Evolutionary conservation across 148 eudicot species (phyloP), one percentile per base, ranked within the genome.

Genomic region (Vaccinium vitisidaea): DNA sequence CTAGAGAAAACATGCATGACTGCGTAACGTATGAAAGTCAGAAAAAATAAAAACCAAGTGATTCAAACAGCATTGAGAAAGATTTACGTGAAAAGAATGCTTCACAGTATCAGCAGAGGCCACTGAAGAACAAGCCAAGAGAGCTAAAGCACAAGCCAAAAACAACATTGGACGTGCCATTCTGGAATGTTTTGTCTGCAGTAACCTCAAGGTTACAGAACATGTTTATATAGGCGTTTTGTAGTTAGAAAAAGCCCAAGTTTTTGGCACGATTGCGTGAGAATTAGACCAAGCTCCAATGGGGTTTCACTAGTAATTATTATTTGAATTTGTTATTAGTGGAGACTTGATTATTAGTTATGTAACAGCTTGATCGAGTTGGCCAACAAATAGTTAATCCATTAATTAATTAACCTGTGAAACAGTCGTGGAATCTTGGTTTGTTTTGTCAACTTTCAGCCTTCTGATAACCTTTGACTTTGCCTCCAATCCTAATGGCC

Each of bases 41-140:
- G 6, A 58, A 15, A 55, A 55, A 55, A 11, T 9, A 19, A 67
- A 27, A 67, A 25, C 15, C 15, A 73, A 73, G 19, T 65, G 46
- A 73, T 73, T 15, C 7, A 75, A 75, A 46, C 3, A 6, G 52
- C 52, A 49, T 6, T 2, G 3, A 53, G 49, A 21, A 56, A 8
- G 25, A 30, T 30, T 82, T 90, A 90, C 92, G 55, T 87, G 81
- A 81, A 90, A 90, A 2, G 87, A 77, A 58, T 88, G 87, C 83
- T 88, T 85, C 36, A 90, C 90, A 70, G 85, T 77, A 19, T 80
- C 84, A 25, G 90, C 90, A 14, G 86, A 73, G 13, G 88, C 84
- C 77, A 65, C 1, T 16, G 89, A 84, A 15, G 83, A 69, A 69
- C 5, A 84, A 82, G 81, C 82, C 30, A 85, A 30, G 54, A 88